phyloP scores from a whole-genome alignment of 106 monocot species.

The Cymbidium sinense region DNA sequence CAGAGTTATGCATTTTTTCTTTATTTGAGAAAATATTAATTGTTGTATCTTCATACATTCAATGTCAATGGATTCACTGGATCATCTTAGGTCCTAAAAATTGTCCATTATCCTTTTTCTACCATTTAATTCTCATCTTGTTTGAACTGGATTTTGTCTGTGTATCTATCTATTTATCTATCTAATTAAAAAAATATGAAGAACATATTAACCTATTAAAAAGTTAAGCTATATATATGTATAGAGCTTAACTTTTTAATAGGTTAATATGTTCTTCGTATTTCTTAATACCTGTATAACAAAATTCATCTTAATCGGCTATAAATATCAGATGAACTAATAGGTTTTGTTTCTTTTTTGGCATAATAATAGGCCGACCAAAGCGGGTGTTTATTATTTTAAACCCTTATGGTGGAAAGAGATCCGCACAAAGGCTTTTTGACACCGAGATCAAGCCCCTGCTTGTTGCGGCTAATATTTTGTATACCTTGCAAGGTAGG shows the following conservation, averaged over 20 bases:
- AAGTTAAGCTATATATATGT: background rate
- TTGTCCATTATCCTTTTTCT: background rate
- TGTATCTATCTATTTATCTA: background rate
- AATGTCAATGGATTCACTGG: background rate
- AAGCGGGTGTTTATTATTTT: slow-evolving; percentile 72
- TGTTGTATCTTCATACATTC: background rate
- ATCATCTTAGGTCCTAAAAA: background rate
- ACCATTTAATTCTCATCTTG: background rate
- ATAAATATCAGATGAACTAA: background rate
- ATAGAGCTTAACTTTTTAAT: background rate
- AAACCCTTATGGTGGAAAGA: slow-evolving; percentile 92
- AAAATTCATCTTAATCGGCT: background rate
- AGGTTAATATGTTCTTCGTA: background rate
- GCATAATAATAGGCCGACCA: slow-evolving; percentile 47
- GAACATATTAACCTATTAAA: background rate
- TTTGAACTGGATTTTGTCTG: background rate
- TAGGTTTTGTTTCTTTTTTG: background rate
- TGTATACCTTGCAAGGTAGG: slow-evolving; percentile 75
- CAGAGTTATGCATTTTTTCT: no score
- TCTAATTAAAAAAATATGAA: background rate
- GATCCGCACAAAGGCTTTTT: slow-evolving; percentile 52
- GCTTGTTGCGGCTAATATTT: slow-evolving; percentile 57
- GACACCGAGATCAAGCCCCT: slow-evolving; percentile 58
- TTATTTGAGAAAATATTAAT: background rate
- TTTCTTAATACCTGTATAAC: background rate